Base-by-base conservation (phyloP, 495 filamentous ascomycete species). In the Platismatia glauca region DNA sequence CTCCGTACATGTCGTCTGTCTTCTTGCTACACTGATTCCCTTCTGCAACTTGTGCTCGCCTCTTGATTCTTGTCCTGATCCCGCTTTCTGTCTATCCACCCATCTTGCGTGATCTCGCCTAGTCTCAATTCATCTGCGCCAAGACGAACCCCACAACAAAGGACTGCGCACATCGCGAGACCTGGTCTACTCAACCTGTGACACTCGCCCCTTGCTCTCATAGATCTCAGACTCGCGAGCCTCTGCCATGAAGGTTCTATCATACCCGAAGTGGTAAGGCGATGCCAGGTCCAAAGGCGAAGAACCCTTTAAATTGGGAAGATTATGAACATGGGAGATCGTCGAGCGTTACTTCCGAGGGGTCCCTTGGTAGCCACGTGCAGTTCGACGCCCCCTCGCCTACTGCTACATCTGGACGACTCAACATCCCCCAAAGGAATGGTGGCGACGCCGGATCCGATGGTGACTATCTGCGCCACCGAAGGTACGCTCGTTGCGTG, bases 281-380 rank as follows among this genome's bases (percentile, higher is more conserved):
- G 12, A 70, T 70, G 68, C 57, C 67, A 57, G 50, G 24, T 29
- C 50, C 69, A 55, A 57, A 52, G 27, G 63, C 71, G 27, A 74
- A 71, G 59, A 68, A 65, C 55, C 73, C 74, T 27, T 64, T 68
- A 24, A 76, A 59, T 22, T 77, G 75, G 75, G 72, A 71, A 58
- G 71, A 76, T 56, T 77, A 77, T 58, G 73, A 77, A 63, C 61
- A 67, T 58, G 73, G 73, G 41, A 69, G 64, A 35, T 74, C 65
- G 7, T 55, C 71, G 6, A 66, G 75, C 39, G 62, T 72, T 59
- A 73, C 68, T 16, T 77, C 76, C 3, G 65, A 69, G 8, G 74
- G 64, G 12, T 77, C 76, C 4, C 62, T 66, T 3, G 67, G 64
- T 16, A 75, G 73, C 58, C 70, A 61, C 57, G 70, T 76, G 27